These are phyloP conservation scores for Capsicum baccatum DNA, from an alignment of 257 asterid species.

Conservation along the genomic window DNA sequence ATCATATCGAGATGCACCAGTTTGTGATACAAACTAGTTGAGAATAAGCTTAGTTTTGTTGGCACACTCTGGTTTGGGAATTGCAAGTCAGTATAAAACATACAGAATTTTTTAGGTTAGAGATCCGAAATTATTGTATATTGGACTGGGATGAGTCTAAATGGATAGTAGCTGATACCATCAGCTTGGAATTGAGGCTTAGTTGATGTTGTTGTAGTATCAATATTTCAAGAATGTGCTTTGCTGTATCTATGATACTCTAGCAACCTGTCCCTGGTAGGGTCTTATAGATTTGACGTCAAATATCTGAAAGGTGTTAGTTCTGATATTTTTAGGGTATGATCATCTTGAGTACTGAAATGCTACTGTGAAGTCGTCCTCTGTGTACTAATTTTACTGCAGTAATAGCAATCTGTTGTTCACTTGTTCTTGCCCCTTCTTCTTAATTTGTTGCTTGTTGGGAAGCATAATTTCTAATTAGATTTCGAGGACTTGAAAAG, in stretches of 20 bases:
- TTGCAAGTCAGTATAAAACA: background rate
- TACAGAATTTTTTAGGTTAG: background rate
- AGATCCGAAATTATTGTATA: background rate
- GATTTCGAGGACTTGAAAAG: background rate
- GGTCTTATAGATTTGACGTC: background rate
- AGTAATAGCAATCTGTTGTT: constrained; percentile 5
- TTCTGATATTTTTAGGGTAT: background rate
- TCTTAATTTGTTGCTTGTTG: background rate
- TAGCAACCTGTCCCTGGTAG: background rate
- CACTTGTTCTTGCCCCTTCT: background rate
- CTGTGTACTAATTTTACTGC: background rate
- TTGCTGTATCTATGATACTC: background rate
- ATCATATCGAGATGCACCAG: constrained; percentile 10
- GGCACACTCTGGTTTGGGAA: background rate
- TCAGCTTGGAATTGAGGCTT: constrained; percentile 7
- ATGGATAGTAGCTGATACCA: background rate
- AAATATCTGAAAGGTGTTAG: background rate
- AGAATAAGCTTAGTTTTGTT: background rate
- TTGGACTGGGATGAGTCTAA: background rate
- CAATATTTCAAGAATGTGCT: background rate
- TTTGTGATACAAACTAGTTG: background rate
- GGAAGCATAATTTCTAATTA: background rate
- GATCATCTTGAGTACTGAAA: background rate
- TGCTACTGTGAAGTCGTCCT: background rate
- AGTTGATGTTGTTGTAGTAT: constrained; percentile 3